A percentile compares a stretch with the other conserved stretches of the same genome.
These are phyloP conservation scores for Ceriops tagal DNA, from an alignment of 345 rosid species.

Conservation along the genomic window DNA sequence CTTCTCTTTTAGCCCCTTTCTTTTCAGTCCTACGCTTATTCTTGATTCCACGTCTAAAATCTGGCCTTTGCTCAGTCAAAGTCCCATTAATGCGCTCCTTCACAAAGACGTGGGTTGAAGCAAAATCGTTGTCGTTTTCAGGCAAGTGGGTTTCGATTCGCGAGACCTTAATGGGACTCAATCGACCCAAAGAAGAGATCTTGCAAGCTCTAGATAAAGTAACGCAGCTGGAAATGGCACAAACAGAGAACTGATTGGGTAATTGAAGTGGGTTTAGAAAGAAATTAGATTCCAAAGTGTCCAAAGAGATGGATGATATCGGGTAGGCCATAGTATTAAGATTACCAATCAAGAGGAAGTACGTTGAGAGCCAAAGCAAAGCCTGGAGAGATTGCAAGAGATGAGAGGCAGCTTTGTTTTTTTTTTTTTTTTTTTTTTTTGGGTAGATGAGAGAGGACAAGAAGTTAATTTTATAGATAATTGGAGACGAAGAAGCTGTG, in stretches of 20 bases:
- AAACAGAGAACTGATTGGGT: conserved; percentile 34
- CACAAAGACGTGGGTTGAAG: conserved; percentile 17
- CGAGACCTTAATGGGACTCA: conserved; percentile 38
- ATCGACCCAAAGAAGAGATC: conserved; percentile 33
- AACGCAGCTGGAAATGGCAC: conserved; percentile 31
- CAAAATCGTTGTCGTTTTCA: conserved; percentile 19
- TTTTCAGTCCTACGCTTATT: conserved; percentile 17
- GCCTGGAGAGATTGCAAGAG: background rate
- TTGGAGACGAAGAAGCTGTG: too few relatives aligned
- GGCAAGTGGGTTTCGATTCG: conserved; percentile 34
- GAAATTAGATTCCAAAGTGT: conserved; percentile 47
- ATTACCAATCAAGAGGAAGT: background rate
- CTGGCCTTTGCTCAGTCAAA: conserved; percentile 22
- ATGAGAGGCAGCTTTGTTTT: background rate
- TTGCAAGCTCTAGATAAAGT: conserved; percentile 29
- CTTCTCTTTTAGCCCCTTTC: conserved; percentile 31
- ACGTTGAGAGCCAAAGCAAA: too few relatives aligned
- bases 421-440: too few relatives aligned
- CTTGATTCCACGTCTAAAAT: conserved; percentile 20
- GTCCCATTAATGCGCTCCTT: conserved; percentile 13
- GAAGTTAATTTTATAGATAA: too few relatives aligned
- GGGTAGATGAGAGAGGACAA: too few relatives aligned
- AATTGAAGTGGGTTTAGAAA: conserved; percentile 37
- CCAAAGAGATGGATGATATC: conserved; percentile 40
- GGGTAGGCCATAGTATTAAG: conserved; percentile 46